Conservation (phyloP, 129 eudicot species). For the Flaveria ramosissima region DNA sequence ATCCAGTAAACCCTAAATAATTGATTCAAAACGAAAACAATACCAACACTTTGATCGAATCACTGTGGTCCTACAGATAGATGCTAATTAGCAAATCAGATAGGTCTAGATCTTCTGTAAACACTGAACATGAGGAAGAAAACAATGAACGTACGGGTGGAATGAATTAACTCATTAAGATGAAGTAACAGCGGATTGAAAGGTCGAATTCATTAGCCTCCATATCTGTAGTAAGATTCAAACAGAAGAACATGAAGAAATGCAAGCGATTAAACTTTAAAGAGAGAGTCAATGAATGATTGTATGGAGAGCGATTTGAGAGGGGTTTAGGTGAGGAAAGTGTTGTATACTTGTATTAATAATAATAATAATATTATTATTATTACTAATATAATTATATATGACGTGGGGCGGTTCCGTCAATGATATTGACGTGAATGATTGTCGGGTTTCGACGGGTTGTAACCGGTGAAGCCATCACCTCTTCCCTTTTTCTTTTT, state of each 20-base stretch:
- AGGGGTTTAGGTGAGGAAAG: conserved; percentile 18
- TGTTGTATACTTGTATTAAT: conserved; percentile 15
- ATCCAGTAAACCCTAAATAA: conserved; percentile 3
- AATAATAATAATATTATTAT: no score
- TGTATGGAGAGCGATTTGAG: neutral
- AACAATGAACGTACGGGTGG: conserved; percentile 16
- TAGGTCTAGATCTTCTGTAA: neutral
- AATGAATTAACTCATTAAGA: neutral
- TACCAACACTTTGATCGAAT: neutral
- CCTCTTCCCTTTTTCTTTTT: neutral
- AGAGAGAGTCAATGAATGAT: neutral
- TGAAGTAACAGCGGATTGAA: conserved; percentile 2
- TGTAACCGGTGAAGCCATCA: no score
- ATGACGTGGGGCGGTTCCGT: conserved; percentile 40
- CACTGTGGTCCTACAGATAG: neutral
- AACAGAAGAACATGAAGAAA: conserved; percentile 6
- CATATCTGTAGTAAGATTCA: conserved; percentile 37
- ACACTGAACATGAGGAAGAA: neutral
- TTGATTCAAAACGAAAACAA: neutral
- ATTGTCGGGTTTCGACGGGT: conserved; percentile 34
- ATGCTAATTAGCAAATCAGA: neutral
- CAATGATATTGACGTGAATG: conserved; percentile 23
- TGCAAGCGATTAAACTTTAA: neutral
- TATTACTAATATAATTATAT: neutral
- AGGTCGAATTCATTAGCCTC: conserved; percentile 60